These are phyloP conservation scores for Rubia tinctorum DNA, from an alignment of 305 asterid species.

Conservation along the genomic window DNA sequence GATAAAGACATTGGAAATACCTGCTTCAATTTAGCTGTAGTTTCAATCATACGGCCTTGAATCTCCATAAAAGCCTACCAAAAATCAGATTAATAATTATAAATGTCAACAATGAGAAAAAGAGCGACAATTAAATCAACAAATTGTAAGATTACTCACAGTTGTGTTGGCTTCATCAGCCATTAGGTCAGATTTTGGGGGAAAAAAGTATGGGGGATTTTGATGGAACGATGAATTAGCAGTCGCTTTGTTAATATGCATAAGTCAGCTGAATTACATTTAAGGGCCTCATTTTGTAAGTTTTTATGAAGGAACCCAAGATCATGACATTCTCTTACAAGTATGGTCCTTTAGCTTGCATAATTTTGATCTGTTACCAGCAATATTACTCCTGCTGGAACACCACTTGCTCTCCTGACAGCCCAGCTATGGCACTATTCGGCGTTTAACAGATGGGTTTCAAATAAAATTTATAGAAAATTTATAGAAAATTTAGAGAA, in stretches of 20 bases:
- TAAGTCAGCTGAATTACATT: not conserved
- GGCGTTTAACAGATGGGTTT: no score
- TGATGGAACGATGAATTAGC: not conserved
- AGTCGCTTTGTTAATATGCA: not conserved
- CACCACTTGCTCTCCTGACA: no score
- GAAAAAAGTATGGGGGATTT: not conserved
- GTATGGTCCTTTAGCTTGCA: not conserved
- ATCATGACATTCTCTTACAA: not conserved
- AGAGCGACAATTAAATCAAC: not conserved
- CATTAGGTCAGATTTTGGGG: conserved; percentile 7
- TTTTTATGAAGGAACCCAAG: not conserved
- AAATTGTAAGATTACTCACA: not conserved
- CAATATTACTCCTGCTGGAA: not conserved
- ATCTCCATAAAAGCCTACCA: conserved; percentile 25
- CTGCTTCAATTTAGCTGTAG: conserved; percentile 26
- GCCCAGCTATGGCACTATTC: no score
- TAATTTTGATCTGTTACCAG: not conserved
- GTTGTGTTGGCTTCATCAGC: conserved; percentile 23
- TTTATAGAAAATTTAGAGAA: no score
- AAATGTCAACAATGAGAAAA: not conserved
- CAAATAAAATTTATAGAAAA: no score
- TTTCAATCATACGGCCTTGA: conserved; percentile 25
- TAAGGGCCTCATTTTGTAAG: not conserved
- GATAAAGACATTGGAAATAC: not conserved
- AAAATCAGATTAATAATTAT: not conserved